Base-by-base conservation (phyloP, 225 moss, liverwort and hornwort genomes). In the Antitrichia curtipendula region DNA sequence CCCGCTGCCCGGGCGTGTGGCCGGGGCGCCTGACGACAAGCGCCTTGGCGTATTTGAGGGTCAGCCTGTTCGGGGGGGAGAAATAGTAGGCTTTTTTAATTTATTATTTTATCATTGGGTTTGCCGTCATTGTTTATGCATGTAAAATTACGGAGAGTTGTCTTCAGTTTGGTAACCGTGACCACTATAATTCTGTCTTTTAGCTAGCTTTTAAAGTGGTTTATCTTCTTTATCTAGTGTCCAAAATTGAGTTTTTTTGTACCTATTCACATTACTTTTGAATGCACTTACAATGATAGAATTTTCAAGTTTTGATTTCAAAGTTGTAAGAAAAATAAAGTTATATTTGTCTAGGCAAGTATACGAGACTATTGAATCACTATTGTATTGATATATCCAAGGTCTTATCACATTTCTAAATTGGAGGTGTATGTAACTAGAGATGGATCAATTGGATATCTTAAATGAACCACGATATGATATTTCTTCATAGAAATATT, bases 1-100 rank as follows among this genome's bases (percentile, higher is more conserved):
- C 80, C 71, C 80, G 59, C 47, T 87, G 87, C 87, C 87, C 87
- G 72, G 71, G 87, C 87, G 87, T 87, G 87, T 87, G 87, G 81
- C 86, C 27, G 86, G 31, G 58, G 71, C 50, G 80, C 29, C 16
- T 38, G 29, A 29, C 71, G 86, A 87, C 86, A 80, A 87, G 59
- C n/a, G 29, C n/a, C 45, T 80, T 70, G 86, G 86, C 86, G 86
- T 80, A 86, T 50, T 49, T 5, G 29, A 27, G 84, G 49, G 4
- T 27, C 38, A 56, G 57, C 56, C 78, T 56, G 77, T 23, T 77
- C 16, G 16, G 56, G 49, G 41, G 56, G 38, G 25, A 57, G 57
- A 12, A 56, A 40, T 56, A 25, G 17, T 40, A 78, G 78, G 40
- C 19, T 78, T 28, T 78, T 58, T 58, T 12, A 7, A 57, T 18